Evolutionary conservation across 345 rosid genomes (phyloP).

Genomic region (Trapa bicornis): DNA sequence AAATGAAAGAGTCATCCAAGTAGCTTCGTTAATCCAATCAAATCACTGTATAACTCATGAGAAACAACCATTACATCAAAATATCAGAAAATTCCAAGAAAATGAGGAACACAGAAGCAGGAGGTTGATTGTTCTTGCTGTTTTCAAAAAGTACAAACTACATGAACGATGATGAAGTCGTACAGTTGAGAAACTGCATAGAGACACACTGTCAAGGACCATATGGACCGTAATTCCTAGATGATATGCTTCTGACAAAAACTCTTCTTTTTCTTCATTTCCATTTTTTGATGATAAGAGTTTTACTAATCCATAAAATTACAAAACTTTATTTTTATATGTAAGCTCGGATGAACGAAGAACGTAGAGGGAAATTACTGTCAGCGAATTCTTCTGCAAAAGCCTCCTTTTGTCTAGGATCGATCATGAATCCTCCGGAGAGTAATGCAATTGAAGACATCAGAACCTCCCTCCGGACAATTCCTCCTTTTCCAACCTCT

Average conservation of each 20-base stretch:
- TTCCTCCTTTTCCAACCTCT: conserved; percentile 5
- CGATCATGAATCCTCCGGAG: conserved; percentile 21
- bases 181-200: background rate
- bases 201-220: background rate
- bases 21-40: background rate
- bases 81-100: background rate
- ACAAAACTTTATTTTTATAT: background rate
- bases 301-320: background rate
- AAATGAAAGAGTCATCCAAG: background rate
- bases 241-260: background rate
- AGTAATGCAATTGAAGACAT: conserved; percentile 34
- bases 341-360: background rate
- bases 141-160: background rate
- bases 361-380: conserved; percentile 29
- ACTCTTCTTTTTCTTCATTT: too few relatives aligned
- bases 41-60: too few relatives aligned
- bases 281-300: background rate
- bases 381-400: conserved; percentile 70
- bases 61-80: background rate
- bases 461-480: conserved; percentile 43
- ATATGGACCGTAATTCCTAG: background rate
- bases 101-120: background rate
- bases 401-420: conserved; percentile 22
- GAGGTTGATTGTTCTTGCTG: background rate
- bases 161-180: background rate